Base-by-base conservation (phyloP, 164 flowering plant species). In the Magnolia kwangsiensis region DNA sequence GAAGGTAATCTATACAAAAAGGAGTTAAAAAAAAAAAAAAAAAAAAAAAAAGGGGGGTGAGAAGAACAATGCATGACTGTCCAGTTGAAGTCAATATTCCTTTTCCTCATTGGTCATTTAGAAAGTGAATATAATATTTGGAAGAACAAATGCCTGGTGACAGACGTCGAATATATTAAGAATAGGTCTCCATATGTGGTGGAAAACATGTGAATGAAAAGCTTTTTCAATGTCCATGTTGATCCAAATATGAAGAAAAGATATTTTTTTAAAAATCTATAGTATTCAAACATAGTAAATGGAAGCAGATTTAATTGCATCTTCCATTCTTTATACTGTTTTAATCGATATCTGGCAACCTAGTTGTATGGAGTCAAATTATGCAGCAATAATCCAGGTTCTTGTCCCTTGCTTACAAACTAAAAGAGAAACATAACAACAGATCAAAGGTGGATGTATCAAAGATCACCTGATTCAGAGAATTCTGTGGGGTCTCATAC, bases 401-500 rank as follows among this genome's bases (percentile, higher is more conserved):
- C 61, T 18, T 8, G 61, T 16, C 13, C 18, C 61, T 55, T 67
- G 14, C 29, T 45, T 49, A 4, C 55, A 69, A 14, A 10, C 72
- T 7, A 49, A 49, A 69, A 29, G 19, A 68, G 63, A 20, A 61
- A 61, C 16, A 50, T n/a, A 70, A 49, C 29, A 69, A 37, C 7
- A 37, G 45, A 55, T 9, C 55, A 14, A 31, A 29, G 27, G 67
- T 10, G 64, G 72, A 50, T 50, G 21, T n/a, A 23, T 16, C 21
- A 68, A 16, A 61, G 18, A 7, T 73, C 79, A 91, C 98, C 93
- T 94, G 98, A 80, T 94, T 94, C 77, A 94, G 78, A 29, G 90
- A 82, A 81, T 94, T 91, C 85, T 81, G 79, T 31, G 89, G 85
- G 63, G 98, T 92, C 84, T 85, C 91, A 84, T 94, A 94, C 81